These are phyloP conservation scores for Yarrowia sp. DNA, from an alignment of 805 yeast species.

Conservation along the genomic window DNA sequence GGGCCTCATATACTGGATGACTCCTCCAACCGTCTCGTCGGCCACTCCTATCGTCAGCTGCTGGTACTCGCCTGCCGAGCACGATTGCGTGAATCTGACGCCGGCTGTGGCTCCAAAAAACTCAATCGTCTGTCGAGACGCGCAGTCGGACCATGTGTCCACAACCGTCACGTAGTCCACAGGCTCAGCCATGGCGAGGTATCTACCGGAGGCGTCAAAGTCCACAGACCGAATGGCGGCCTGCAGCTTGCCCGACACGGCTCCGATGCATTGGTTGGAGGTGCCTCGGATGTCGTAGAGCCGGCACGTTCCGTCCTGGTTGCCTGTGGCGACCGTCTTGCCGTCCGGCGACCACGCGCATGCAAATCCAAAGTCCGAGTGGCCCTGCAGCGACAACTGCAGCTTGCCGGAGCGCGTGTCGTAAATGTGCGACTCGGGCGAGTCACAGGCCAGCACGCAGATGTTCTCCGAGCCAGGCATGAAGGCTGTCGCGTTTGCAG, in stretches of 20 bases:
- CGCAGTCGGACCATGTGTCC: slow-evolving; percentile 35
- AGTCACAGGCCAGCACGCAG: slow-evolving; percentile 53
- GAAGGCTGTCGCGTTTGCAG: slow-evolving; percentile 49
- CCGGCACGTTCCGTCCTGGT: slow-evolving; percentile 58
- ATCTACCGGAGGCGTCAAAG: slow-evolving; percentile 49
- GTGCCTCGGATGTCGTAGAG: slow-evolving; percentile 50
- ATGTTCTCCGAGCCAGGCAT: slow-evolving; percentile 45
- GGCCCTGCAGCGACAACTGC: slow-evolving; percentile 43
- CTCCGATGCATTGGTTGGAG: slow-evolving; percentile 19
- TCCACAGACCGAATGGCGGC: slow-evolving; percentile 56
- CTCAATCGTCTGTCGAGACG: slow-evolving; percentile 48
- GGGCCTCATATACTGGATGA: slow-evolving; percentile 44
- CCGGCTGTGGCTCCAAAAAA: slow-evolving; percentile 62
- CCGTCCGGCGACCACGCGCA: slow-evolving; percentile 52
- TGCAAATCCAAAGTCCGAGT: slow-evolving; percentile 55
- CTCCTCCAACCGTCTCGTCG: slow-evolving; percentile 58
- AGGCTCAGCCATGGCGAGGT: slow-evolving; percentile 56
- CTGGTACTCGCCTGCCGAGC: slow-evolving; percentile 48
- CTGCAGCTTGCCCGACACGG: slow-evolving; percentile 31
- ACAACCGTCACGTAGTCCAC: slow-evolving; percentile 57
- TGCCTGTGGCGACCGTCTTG: slow-evolving; percentile 52
- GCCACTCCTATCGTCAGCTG: slow-evolving; percentile 53
- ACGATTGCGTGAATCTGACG: slow-evolving; percentile 45
- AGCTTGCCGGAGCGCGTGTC: slow-evolving; percentile 43
- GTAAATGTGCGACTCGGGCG: slow-evolving; percentile 44